Conservation (phyloP, 352 stramenopile genomes). For the Globisporangium canariense region DNA sequence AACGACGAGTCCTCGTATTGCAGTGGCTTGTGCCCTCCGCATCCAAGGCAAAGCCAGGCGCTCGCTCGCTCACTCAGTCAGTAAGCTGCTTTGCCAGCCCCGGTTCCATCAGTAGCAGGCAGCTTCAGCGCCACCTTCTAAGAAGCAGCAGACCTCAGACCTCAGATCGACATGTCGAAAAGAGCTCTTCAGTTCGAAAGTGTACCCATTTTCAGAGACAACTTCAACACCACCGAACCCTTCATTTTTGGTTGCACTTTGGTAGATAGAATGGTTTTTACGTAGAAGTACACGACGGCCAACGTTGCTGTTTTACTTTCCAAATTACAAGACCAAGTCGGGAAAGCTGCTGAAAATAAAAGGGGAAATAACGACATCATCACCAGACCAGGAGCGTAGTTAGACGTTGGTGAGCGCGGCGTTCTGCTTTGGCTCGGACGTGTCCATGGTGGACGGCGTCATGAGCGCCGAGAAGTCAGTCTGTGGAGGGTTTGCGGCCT, state of each 20-base stretch:
- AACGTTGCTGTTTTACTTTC: not conserved
- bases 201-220: not conserved
- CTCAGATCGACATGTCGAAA: too few species aligned
- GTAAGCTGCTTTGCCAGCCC: too few species aligned
- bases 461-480: constrained; percentile 30
- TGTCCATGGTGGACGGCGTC: constrained; percentile 21
- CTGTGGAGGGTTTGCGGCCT: constrained; percentile 29
- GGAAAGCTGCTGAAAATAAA: not conserved
- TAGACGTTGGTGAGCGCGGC: constrained; percentile 18
- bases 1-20: too few species aligned
- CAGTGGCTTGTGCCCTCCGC: too few species aligned
- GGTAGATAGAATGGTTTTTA: not conserved
- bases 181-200: too few species aligned
- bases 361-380: not conserved
- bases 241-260: too few species aligned
- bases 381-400: constrained; percentile 1
- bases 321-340: not conserved
- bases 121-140: too few species aligned
- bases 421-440: constrained; percentile 10
- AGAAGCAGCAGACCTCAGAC: too few species aligned
- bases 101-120: too few species aligned
- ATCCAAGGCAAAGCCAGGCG: too few species aligned
- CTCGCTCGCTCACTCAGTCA: too few species aligned
- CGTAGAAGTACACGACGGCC: not conserved
- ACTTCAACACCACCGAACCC: not conserved